Percentiles rank a stretch among this genome's conserved stretches.
These are phyloP conservation scores for Xylaria sp. DNA, from an alignment of 2,329 filamentous ascomycete genomes.

Conservation along the genomic window DNA sequence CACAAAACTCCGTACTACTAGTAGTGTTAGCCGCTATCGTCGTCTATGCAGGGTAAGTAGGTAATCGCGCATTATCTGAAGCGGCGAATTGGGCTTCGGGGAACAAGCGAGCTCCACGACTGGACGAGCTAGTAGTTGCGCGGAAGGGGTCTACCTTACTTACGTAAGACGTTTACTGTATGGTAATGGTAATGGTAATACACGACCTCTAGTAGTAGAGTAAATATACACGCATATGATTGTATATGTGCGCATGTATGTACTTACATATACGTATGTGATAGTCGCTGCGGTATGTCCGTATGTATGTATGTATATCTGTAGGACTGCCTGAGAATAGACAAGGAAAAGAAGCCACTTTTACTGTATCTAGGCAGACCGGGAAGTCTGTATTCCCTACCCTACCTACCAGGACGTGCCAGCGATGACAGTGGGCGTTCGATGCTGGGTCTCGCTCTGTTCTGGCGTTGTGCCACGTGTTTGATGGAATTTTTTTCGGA, in stretches of 20 bases:
- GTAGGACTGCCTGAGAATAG: conserved; percentile 17
- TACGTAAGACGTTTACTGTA: conserved; percentile 2
- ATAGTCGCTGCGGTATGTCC: not conserved
- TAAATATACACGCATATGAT: too few relatives aligned
- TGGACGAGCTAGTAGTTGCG: conserved; percentile 2
- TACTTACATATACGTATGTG: not conserved
- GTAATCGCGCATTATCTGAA: not conserved
- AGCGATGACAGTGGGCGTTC: not conserved
- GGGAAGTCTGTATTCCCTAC: not conserved
- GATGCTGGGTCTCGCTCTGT: conserved; percentile 2
- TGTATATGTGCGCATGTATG: too few relatives aligned
- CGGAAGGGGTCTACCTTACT: not conserved
- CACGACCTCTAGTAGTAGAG: too few relatives aligned
- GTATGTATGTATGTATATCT: not conserved
- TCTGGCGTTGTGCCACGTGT: conserved; percentile 32
- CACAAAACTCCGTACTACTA: too few relatives aligned
- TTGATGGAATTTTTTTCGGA: conserved; percentile 6
- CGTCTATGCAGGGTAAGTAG: not conserved
- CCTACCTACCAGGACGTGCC: conserved; percentile 4
- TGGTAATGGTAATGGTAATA: not conserved
- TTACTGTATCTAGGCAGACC: not conserved
- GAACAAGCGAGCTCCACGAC: conserved; percentile 11
- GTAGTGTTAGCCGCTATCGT: not conserved
- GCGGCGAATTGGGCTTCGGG: not conserved
- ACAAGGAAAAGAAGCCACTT: not conserved